Conservation (phyloP, 2,329 filamentous ascomycete species). For the Diaporthe capsici region DNA sequence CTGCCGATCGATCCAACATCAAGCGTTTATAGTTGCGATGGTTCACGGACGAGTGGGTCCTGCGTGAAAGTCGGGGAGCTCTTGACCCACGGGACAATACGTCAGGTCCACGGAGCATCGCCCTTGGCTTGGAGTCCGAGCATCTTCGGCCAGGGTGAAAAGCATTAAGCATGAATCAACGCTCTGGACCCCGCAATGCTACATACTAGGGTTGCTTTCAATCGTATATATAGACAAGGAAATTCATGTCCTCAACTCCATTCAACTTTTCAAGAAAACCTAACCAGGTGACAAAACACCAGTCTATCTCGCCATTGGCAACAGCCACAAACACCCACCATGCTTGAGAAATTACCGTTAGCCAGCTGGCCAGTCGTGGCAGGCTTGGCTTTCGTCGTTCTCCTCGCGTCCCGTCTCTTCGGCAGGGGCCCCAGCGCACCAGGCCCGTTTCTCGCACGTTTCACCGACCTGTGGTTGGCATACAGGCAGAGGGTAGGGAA, state of each 20-base stretch:
- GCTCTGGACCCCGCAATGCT: conserved; percentile 11
- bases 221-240: background rate
- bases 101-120: background rate
- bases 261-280: too few relatives aligned
- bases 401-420: background rate
- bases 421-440: conserved; percentile 12
- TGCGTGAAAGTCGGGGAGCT: too few relatives aligned
- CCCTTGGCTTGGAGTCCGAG: conserved; percentile 6
- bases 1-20: background rate
- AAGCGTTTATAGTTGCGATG: background rate
- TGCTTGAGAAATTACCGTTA: background rate
- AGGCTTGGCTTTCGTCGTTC: background rate
- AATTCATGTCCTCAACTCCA: background rate
- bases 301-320: too few relatives aligned
- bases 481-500: conserved; percentile 17
- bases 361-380: conserved; percentile 10
- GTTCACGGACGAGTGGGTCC: background rate
- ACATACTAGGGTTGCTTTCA: background rate
- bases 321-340: background rate
- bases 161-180: conserved; percentile 21
- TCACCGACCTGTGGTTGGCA: conserved; percentile 27
- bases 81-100: background rate
- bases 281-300: background rate
- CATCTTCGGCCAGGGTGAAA: background rate
- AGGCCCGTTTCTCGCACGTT: conserved; percentile 30